These are phyloP conservation scores for Globisporangium okanoganense DNA, from an alignment of 352 stramenopile species.

Conservation along the genomic window DNA sequence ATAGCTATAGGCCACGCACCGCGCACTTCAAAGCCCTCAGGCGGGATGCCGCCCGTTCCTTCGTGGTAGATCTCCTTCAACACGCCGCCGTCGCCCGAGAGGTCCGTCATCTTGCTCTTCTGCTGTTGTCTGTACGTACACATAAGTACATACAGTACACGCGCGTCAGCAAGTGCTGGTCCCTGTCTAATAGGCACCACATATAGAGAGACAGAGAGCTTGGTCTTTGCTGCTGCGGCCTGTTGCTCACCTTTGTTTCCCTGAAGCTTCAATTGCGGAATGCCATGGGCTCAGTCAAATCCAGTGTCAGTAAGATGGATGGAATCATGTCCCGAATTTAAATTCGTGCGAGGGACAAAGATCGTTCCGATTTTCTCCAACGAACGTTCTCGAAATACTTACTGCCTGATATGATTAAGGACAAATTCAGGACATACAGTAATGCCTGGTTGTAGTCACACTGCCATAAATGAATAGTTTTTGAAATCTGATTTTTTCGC, in stretches of 20 bases:
- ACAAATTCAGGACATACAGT: no score
- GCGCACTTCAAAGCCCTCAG: conserved; percentile 78
- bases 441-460: no score
- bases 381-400: background rate
- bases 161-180: background rate
- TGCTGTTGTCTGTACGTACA: background rate
- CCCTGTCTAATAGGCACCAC: background rate
- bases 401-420: no score
- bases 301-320: background rate
- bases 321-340: background rate
- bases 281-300: no score
- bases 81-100: conserved; percentile 88
- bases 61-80: conserved; percentile 91
- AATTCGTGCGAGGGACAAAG: conserved; percentile 1
- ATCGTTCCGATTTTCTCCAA: background rate
- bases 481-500: no score
- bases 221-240: background rate
- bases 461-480: no score
- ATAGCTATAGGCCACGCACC: no score
- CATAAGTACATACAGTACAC: background rate
- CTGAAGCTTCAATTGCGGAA: conserved; percentile 11
- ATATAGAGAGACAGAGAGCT: background rate
- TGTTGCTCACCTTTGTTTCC: background rate
- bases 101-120: conserved; percentile 45
- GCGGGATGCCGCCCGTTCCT: conserved; percentile 77